Conservation (phyloP, 1,139 yeast genomes). For the Dujonia santamariae region DNA sequence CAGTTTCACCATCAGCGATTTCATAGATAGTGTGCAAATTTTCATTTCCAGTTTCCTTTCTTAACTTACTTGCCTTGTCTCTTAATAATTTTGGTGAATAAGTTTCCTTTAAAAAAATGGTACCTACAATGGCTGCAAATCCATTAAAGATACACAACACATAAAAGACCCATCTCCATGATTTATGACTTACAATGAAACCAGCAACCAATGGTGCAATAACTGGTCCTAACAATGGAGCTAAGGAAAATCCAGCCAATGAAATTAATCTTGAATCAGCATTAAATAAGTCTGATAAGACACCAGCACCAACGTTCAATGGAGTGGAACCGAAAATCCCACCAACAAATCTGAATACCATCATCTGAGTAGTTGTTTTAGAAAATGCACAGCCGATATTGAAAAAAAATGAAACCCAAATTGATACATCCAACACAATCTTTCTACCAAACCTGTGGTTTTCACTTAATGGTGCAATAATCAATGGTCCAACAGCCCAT, state of each 20-base stretch:
- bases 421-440: conserved; percentile 34
- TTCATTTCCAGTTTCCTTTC: conserved; percentile 51
- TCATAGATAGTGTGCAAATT: conserved; percentile 60
- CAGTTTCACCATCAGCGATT: conserved; percentile 32
- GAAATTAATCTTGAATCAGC: conserved; percentile 53
- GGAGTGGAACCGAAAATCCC: conserved; percentile 32
- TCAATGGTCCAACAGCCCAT: conserved; percentile 46
- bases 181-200: conserved; percentile 19
- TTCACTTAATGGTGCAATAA: conserved; percentile 46
- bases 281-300: conserved; percentile 59
- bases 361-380: conserved; percentile 35
- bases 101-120: conserved; percentile 49
- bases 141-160: conserved; percentile 56
- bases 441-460: conserved; percentile 41
- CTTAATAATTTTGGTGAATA: conserved; percentile 55
- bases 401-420: conserved; percentile 35
- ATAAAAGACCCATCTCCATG: conserved; percentile 65
- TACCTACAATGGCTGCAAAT: conserved; percentile 41
- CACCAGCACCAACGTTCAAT: conserved; percentile 69
- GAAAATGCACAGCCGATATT: conserved; percentile 42
- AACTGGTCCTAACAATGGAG: conserved; percentile 48
- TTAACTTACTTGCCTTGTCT: conserved; percentile 42
- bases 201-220: conserved; percentile 34
- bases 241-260: conserved; percentile 56
- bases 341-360: conserved; percentile 38